Evolutionary conservation across 2,329 filamentous ascomycete genomes (phyloP), one percentile per base, ranked within the genome.

Genomic region (Arthroderma sp.): DNA sequence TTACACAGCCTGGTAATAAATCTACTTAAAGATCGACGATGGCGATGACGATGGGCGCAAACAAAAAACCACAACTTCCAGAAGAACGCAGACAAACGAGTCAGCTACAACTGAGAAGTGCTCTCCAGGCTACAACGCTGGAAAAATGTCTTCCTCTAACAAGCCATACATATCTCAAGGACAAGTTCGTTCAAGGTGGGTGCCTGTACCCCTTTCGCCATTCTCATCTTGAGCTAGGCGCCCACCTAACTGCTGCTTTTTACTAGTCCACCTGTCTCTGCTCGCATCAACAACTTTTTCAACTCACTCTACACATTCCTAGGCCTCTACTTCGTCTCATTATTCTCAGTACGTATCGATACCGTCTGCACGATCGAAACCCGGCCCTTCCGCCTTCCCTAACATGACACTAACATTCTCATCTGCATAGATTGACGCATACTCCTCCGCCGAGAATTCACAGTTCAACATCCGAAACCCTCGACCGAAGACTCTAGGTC

Each of bases 301-400:
- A 58, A 69, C 40, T 58, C 55, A 44, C 46, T 66, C 42, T 72
- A 72, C 51, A 54, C 65, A 48, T 71, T 72, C 51, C 37, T 73
- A 4, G 70, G 69, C 4, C 57, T 73, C 27, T 73, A 73, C 47
- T 51, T 72, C 29, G 66, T 67, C 36, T 68, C 65, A 36, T 57
- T 73, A 6, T 69, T 72, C 48, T 64, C 68, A 43, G 68, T 70
- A 62, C 30, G 63, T 56, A 11, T 1, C 6, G 28, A 6, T 4
- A 36, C n/a, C 31, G 29, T 38, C 10, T 43, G n/a, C 36, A 36
- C 34, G 43, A 9, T 37, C 36, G 29, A 10, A 6, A 36, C 33
- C 28, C 37, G 33, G n/a, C 10, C 28, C 22, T 8, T 37, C 30
- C 38, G 34, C 9, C 22, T 34, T 34, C 31, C 5, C 27, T 36